Evolutionary conservation across 1,284 basidiomycete genomes (phyloP).

Genomic region (Ganoderma lucidum): DNA sequence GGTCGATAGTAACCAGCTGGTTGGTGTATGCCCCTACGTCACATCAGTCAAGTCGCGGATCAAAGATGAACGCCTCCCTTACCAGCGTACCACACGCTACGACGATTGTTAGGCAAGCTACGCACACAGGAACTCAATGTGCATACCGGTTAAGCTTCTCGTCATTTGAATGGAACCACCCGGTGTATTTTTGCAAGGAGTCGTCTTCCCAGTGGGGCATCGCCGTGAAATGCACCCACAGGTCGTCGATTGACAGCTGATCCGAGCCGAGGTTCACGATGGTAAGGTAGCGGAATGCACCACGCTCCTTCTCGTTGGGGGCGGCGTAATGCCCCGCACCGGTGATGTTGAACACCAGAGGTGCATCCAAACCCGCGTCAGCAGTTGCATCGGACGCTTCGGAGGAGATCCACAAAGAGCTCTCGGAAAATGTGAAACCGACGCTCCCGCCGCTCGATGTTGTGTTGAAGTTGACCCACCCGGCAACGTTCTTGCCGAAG

Average conservation of each 20-base stretch:
- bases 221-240: conserved; percentile 31
- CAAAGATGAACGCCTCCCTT: not conserved
- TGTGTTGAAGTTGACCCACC: conserved; percentile 26
- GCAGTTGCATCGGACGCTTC: conserved; percentile 23
- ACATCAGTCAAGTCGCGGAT: not conserved
- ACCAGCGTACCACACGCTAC: conserved; percentile 32
- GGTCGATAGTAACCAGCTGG: conserved; percentile 26
- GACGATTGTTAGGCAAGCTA: not conserved
- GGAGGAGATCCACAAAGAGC: conserved; percentile 30
- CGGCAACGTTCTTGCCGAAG: conserved; percentile 32
- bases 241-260: conserved; percentile 18
- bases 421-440: conserved; percentile 29
- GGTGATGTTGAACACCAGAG: conserved; percentile 27
- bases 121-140: too few relatives aligned
- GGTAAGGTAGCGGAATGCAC: conserved; percentile 31
- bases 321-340: conserved; percentile 18
- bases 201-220: conserved; percentile 31
- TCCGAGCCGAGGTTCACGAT: conserved; percentile 24
- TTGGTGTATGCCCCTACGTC: conserved; percentile 28
- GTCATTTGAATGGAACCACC: conserved; percentile 32
- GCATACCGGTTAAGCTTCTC: conserved; percentile 31
- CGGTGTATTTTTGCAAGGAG: conserved; percentile 22
- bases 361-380: conserved; percentile 21
- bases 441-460: conserved; percentile 21
- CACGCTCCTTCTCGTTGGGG: conserved; percentile 28